These are phyloP conservation scores for Bipolaris bicolor DNA, from an alignment of 2,329 filamentous ascomycete genomes.

Conservation along the genomic window DNA sequence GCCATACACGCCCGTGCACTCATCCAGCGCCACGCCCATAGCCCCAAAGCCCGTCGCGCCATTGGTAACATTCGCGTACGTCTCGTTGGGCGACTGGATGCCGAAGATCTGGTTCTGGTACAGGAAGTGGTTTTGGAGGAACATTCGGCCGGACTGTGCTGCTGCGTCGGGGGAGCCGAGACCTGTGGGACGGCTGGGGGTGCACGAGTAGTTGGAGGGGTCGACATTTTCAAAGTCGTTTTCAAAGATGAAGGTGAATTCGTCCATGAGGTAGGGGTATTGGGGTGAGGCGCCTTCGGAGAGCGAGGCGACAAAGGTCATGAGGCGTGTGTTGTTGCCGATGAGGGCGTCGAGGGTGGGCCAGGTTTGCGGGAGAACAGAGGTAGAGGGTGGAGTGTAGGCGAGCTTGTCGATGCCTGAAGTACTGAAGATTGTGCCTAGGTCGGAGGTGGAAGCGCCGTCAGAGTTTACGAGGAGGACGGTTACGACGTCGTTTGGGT, in stretches of 20 bases:
- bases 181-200: slow-evolving; percentile 67
- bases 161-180: slow-evolving; percentile 57
- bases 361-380: slow-evolving; percentile 65
- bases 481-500: slow-evolving; percentile 78
- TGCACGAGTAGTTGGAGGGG: slow-evolving; percentile 73
- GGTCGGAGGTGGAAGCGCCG: slow-evolving; percentile 60
- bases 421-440: slow-evolving; percentile 55
- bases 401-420: slow-evolving; percentile 67
- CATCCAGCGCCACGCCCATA: slow-evolving; percentile 45
- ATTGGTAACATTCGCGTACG: slow-evolving; percentile 69
- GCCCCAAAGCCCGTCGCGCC: slow-evolving; percentile 64
- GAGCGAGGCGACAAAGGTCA: slow-evolving; percentile 70
- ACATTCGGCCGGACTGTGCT: slow-evolving; percentile 65
- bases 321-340: slow-evolving; percentile 65
- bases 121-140: slow-evolving; percentile 82
- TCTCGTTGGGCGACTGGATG: slow-evolving; percentile 51
- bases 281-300: slow-evolving; percentile 32
- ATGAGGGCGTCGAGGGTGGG: slow-evolving; percentile 76
- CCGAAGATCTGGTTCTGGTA: slow-evolving; percentile 60
- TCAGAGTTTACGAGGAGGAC: slow-evolving; percentile 75
- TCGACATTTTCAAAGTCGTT: slow-evolving; percentile 70
- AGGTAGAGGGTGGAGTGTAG: slow-evolving; percentile 49
- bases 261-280: slow-evolving; percentile 65
- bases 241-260: slow-evolving; percentile 74
- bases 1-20: slow-evolving; percentile 65